Percentiles rank a stretch among this genome's conserved stretches.
Conservation (phyloP, 352 stramenopile species). For the Pythium rishiriense region DNA sequence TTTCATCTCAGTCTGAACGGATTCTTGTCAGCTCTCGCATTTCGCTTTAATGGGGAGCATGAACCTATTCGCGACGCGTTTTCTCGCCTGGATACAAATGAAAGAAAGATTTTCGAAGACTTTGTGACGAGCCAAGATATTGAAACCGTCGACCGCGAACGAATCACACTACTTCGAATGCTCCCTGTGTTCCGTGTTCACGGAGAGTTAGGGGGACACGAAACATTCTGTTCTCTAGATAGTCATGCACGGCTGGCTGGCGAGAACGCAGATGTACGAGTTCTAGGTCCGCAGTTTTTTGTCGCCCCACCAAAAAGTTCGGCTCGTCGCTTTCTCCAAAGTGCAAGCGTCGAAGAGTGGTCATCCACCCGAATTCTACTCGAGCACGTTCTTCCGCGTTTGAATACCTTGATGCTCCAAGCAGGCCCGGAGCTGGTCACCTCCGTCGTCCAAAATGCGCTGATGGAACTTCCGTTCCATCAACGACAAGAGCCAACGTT, state of each 20-base stretch:
- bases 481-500: slow-evolving; percentile 53
- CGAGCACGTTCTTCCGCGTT: slow-evolving; percentile 58
- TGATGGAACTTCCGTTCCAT: slow-evolving; percentile 54
- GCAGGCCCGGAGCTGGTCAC: slow-evolving; percentile 39
- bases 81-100: slow-evolving; percentile 1
- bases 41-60: background rate
- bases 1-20: slow-evolving; percentile 17
- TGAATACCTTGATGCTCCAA: slow-evolving; percentile 36
- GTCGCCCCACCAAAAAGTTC: slow-evolving; percentile 30
- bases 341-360: slow-evolving; percentile 56
- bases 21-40: slow-evolving; percentile 20
- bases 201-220: background rate
- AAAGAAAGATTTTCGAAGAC: slow-evolving; percentile 1
- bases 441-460: slow-evolving; percentile 44
- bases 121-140: slow-evolving; percentile 14
- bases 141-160: slow-evolving; percentile 1
- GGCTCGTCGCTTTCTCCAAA: slow-evolving; percentile 47
- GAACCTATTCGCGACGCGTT: slow-evolving; percentile 1
- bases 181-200: slow-evolving; percentile 27
- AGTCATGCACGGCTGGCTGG: slow-evolving; percentile 38
- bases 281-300: slow-evolving; percentile 61
- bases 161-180: slow-evolving; percentile 10
- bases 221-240: slow-evolving; percentile 11
- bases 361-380: slow-evolving; percentile 55
- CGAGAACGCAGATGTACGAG: slow-evolving; percentile 37